Evolutionary conservation across 257 asterid genomes (phyloP), one percentile per base, ranked within the genome.

Genomic region (Lycium ferocissimum): DNA sequence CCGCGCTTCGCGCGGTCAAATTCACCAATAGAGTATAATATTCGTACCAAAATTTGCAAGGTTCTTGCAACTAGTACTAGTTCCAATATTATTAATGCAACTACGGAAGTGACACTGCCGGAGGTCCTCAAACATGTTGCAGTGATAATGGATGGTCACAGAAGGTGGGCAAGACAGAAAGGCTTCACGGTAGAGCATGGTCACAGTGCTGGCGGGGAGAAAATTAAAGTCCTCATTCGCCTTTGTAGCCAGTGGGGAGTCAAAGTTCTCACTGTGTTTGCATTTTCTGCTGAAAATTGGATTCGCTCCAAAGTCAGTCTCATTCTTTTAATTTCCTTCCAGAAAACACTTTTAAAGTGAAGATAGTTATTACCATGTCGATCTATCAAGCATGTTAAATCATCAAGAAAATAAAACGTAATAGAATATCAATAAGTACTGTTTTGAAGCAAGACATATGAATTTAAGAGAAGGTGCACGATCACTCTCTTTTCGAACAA

Each of bases 231-330:
- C 6, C 73, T 84, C 17, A 56, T 53, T 11, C 45, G 38, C 7
- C 62, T 73, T 22, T 85, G 92, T 66, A 22, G 3, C 35, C 54
- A 89, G 11, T 72, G 79, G 56, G 86, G 88, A 65, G 63, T 86
- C 20, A 35, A 86, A 37, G 84, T 86, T 61, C 81, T 88, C 37
- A 40, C 89, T 0, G 6, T 86, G 15, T 84, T 81, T 10, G 83
- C 87, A 9, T 69, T 84, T 18, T 84, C 88, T 22, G 85, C 88
- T 12, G 88, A 87, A 40, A 87, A 87, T 40, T 85, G 86, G 86
- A 10, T 1, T 67, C 86, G 90, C 5, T 61, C 90, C 1, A 63
- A 87, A 37, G 84, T 75, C 72, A 58, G 45, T 84, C 5, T n/a
- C n/a, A 9, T 7, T 37, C 7, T 63, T 11, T 7, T 40, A 40